Conservation (phyloP, 345 rosid genomes). For the Psidium friedrichsthalianum region DNA sequence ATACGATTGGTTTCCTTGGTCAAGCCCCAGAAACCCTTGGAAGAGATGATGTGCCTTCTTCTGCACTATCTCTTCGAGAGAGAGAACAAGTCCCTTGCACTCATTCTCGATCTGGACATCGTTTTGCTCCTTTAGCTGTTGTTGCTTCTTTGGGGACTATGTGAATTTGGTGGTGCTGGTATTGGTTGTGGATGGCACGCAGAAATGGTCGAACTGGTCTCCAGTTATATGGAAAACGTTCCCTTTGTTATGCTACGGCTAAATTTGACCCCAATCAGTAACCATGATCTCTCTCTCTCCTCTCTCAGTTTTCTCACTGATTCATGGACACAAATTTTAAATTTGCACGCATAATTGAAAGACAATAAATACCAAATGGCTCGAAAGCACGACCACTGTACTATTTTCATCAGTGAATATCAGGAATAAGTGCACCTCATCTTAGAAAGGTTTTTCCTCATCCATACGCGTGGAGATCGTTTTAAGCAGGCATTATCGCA, state of each 20-base stretch:
- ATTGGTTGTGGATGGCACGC: not conserved
- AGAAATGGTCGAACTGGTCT: not conserved
- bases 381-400: not conserved
- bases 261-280: not conserved
- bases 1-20: conserved; percentile 44
- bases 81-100: conserved; percentile 36
- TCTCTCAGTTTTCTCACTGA: not conserved
- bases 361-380: not conserved
- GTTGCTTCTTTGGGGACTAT: not conserved
- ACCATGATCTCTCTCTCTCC: not conserved
- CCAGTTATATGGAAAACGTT: not conserved
- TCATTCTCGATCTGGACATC: conserved; percentile 25
- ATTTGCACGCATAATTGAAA: not conserved
- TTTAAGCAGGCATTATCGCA: not conserved
- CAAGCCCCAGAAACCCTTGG: conserved; percentile 75
- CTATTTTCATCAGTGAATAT: not conserved
- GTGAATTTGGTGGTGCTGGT: not conserved
- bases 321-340: not conserved
- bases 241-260: not conserved
- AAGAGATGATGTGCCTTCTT: conserved; percentile 36
- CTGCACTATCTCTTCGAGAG: conserved; percentile 70
- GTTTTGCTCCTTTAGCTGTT: conserved; percentile 4
- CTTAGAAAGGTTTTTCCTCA: not conserved
- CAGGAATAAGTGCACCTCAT: not conserved
- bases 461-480: not conserved